These are phyloP conservation scores for Exophiala dermatitidis DNA, from an alignment of 2,329 filamentous ascomycete genomes.

Conservation along the genomic window DNA sequence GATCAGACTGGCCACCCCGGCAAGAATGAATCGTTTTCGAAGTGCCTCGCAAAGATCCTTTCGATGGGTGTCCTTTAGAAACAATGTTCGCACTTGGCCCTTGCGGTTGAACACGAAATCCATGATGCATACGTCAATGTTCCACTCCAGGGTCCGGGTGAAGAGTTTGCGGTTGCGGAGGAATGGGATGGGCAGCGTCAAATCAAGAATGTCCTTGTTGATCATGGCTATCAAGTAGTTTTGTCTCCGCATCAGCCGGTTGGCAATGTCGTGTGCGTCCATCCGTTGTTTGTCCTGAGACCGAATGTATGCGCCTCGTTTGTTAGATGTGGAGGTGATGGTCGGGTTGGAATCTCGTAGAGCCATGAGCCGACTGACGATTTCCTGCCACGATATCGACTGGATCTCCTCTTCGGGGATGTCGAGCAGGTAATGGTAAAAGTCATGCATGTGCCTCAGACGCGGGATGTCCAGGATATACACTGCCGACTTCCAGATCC, in stretches of 20 bases:
- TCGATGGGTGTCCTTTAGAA: slow-evolving; percentile 76
- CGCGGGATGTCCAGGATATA: slow-evolving; percentile 66
- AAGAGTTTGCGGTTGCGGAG: slow-evolving; percentile 72
- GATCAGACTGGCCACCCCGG: slow-evolving; percentile 77
- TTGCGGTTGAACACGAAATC: slow-evolving; percentile 90
- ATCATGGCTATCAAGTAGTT: slow-evolving; percentile 96
- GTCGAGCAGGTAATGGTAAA: slow-evolving; percentile 73
- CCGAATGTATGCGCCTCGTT: slow-evolving; percentile 58
- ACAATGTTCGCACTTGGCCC: slow-evolving; percentile 78
- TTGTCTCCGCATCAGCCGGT: slow-evolving; percentile 89
- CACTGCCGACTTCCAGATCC: slow-evolving; percentile 70
- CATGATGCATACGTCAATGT: slow-evolving; percentile 78
- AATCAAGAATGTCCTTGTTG: slow-evolving; percentile 89
- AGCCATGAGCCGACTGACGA: slow-evolving; percentile 77
- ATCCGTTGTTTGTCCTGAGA: slow-evolving; percentile 88
- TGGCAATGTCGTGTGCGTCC: slow-evolving; percentile 94
- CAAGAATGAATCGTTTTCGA: slow-evolving; percentile 69
- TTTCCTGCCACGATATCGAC: slow-evolving; percentile 87
- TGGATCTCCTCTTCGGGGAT: slow-evolving; percentile 85
- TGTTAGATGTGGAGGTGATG: slow-evolving; percentile 59
- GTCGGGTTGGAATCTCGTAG: slow-evolving; percentile 80
- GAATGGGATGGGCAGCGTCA: slow-evolving; percentile 80
- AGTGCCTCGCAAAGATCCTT: slow-evolving; percentile 70
- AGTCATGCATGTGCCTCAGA: slow-evolving; percentile 71
- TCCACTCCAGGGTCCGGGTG: slow-evolving; percentile 86